Base-by-base conservation (phyloP, 2,329 filamentous ascomycete genomes). In the Hymenoscyphus scutula region DNA sequence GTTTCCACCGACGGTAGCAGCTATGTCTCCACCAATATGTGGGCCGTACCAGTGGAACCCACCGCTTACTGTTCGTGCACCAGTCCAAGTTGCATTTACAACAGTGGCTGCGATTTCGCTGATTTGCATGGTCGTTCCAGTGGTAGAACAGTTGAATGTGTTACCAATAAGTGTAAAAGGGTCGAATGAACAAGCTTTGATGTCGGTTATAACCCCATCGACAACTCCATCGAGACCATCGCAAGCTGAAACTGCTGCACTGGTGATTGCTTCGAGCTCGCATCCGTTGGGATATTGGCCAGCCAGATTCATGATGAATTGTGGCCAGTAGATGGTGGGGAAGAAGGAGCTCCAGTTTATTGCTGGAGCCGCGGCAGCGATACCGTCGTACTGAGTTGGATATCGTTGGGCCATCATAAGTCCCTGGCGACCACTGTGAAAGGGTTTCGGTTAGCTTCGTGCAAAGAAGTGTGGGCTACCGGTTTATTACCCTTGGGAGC, bases 361-460 rank as follows among this genome's bases (percentile, higher is more conserved):
- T 2, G 77, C 76, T 13, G 77, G 77, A 3, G 76, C 73, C 4
- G 65, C 62, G 27, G 55, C 55, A 38, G 34, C 61, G 58, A 80
- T 78, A 23, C 77, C 76, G 63, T 80, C 73, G 60, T 74, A 79
- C 2, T 70, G 67, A 1, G 69, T 58, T 6, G 76, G 76, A 62
- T 74, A 78, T 11, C 72, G 62, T 60, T 79, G 76, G 6, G 76
- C 75, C 10, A 72, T 38, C 70, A 74, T 75, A 17, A 56, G 60
- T 2, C 75, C 76, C 60, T 77, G 76, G 17, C 76, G 62, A 7
- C 76, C 76, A 41, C 76, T 34, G 11, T 34, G 7, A 34, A 34
- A 30, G 8, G 4, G 29, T n/a, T n/a, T n/a, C n/a, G n/a, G n/a
- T n/a, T n/a, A n/a, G n/a, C n/a, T n/a, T n/a, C n/a, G n/a, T n/a